Evolutionary conservation across 2,329 filamentous ascomycete genomes (phyloP).

Genomic region (Fusarium gaditjirri): DNA sequence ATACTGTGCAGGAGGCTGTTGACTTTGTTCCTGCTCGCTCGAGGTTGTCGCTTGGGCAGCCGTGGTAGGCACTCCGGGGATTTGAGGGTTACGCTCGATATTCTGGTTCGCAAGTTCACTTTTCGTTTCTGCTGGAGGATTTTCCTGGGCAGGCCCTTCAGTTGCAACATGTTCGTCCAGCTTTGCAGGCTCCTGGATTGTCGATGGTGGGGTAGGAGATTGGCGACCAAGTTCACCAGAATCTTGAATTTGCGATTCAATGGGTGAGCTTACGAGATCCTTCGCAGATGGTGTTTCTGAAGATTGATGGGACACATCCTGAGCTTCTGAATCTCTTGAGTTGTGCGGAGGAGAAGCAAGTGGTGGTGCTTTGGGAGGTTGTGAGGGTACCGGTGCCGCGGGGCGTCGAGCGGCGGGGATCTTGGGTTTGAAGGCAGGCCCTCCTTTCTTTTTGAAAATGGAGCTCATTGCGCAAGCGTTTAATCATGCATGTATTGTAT

Average conservation of each 20-base stretch:
- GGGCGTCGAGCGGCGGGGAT: constrained; percentile 65
- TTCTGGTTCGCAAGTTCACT: background rate
- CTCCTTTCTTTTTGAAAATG: constrained; percentile 74
- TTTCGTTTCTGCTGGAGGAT: background rate
- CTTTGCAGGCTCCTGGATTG: constrained; percentile 28
- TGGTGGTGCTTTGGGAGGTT: constrained; percentile 33
- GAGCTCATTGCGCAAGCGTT: constrained; percentile 64
- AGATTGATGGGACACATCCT: constrained; percentile 9
- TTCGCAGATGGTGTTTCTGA: constrained; percentile 2
- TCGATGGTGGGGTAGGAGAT: constrained; percentile 39
- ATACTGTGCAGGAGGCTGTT: background rate
- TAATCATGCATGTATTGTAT: constrained; percentile 22
- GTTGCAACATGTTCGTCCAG: constrained; percentile 8
- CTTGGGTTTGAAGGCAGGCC: constrained; percentile 76
- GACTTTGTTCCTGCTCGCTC: constrained; percentile 15
- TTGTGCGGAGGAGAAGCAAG: constrained; percentile 22
- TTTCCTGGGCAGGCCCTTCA: background rate
- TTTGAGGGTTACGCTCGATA: background rate
- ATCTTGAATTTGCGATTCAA: constrained; percentile 17
- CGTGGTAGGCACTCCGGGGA: background rate
- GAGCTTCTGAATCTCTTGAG: constrained; percentile 23
- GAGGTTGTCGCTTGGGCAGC: constrained; percentile 4
- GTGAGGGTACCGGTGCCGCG: constrained; percentile 51
- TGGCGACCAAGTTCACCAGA: constrained; percentile 27
- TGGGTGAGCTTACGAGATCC: background rate